Evolutionary conservation across 768 basidiomycete species (phyloP).

Genomic region (Sporobolomyces roseus): DNA sequence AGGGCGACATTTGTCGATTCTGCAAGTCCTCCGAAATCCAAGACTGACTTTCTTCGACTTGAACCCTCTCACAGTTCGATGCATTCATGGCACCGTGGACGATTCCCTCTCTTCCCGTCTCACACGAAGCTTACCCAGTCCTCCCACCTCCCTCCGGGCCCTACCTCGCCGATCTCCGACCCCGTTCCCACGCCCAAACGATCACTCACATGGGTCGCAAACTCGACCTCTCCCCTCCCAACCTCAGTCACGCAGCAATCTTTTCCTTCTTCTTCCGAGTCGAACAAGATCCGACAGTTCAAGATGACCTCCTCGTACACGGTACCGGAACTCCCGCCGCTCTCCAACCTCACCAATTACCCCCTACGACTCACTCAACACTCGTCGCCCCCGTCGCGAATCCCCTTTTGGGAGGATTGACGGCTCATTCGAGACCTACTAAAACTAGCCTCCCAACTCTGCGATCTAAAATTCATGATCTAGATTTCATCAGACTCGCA

Average conservation of each 20-base stretch:
- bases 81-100: slow-evolving; percentile 51
- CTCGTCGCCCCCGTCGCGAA: too few relatives aligned
- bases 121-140: slow-evolving; percentile 28
- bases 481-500: slow-evolving; percentile 47
- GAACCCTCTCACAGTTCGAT: slow-evolving; percentile 45
- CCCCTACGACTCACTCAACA: not conserved
- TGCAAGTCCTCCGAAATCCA: not conserved
- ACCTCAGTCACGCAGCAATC: slow-evolving; percentile 51
- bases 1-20: not conserved
- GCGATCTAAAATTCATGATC: slow-evolving; percentile 47
- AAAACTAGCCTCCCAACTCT: slow-evolving; percentile 37
- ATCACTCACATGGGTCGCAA: slow-evolving; percentile 48
- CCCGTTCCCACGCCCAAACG: slow-evolving; percentile 42
- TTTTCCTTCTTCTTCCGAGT: slow-evolving; percentile 48
- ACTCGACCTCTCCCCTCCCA: slow-evolving; percentile 47
- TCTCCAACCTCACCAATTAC: not conserved
- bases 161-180: slow-evolving; percentile 49
- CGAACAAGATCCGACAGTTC: slow-evolving; percentile 38
- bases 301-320: too few relatives aligned
- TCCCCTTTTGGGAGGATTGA: slow-evolving; percentile 16
- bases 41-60: not conserved
- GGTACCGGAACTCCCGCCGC: slow-evolving; percentile 24
- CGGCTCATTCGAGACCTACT: slow-evolving; percentile 22
- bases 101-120: slow-evolving; percentile 47
- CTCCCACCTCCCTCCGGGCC: slow-evolving; percentile 40